Evolutionary conservation across 495 filamentous ascomycete genomes (phyloP), one percentile per base, ranked within the genome.

Genomic region (Tuber indicum): DNA sequence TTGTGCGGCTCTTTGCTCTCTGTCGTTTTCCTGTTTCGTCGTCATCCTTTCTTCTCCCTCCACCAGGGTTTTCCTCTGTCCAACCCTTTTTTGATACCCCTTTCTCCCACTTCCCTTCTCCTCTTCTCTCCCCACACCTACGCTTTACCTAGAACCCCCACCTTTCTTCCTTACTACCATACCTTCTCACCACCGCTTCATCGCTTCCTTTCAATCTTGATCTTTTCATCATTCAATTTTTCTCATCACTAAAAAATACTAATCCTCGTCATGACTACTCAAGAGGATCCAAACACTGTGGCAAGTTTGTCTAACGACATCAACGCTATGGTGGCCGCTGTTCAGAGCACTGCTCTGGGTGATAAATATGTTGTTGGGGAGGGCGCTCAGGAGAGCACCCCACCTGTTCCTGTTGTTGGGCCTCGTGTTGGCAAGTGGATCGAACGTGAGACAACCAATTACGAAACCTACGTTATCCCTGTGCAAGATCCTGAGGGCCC

Each of bases 401-500:
- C 47, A 36, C 73, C 73, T 41, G 36, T 79, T 32, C 77, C 77
- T 36, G 78, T 80, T 26, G 78, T 79, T 62, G 78, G 78, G 3
- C 78, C 78, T 19, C 77, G 79, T 9, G 78, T 80, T 42, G 78
- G 78, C 21, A 88, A 88, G 8, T 93, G 92, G 92, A 85, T 82
- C 41, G 78, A 85, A 32, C 86, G 86, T 21, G 81, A 85, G 26
- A 82, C 85, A 0, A 90, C 89, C 73, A 84, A 91, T 74, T 92
- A 92, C 78, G 75, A 85, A 66, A 75, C 85, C 77, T 88, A 88
- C 78, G 58, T 19, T 66, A 84, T 66, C 85, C 86, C 85, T 83
- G 85, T 72, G 70, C 84, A 78, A 76, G 74, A 78, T 69, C 71
- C 75, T 1, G 84, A 83, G 45, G 84, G 79, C 70, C 75, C 81